Base-by-base conservation (phyloP, 805 yeast genomes). In the Candida easanensis region DNA sequence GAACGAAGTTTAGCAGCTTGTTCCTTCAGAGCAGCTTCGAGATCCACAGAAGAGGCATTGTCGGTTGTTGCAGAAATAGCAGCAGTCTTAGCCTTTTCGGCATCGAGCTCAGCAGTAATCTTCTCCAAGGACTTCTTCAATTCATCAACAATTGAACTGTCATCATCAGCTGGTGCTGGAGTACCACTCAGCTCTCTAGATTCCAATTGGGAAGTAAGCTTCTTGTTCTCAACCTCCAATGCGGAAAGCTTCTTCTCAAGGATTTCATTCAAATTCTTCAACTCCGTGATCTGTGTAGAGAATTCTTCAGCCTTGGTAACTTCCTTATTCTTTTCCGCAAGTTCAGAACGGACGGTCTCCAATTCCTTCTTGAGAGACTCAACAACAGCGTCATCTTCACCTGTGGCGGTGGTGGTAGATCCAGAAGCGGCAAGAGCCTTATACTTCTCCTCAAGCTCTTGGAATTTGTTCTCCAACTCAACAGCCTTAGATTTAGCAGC, bases 251-350 rank as follows among this genome's bases (percentile, higher is more conserved):
- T 49, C 8, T 40, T 40, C 39, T 61, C 63, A 21, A 76, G 48
- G 7, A 67, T 63, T 5, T 64, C 62, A 23, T 70, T 71, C 16
- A 61, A 60, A 1, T 53, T 44, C 14, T 53, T 52, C 18, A 73
- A 42, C 4, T 57, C 62, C 8, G 58, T 60, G 13, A 69, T 48
- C 45, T 71, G 64, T 6, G 53, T 45, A 35, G 62, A 74, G 33
- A 80, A 59, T 5, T 62, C 66, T 27, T 63, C 62, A 1, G 69
- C 69, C 55, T 62, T 49, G 56, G 54, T 49, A 53, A 44, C 45
- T 16, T 48, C 52, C 9, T 32, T 40, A 8, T 58, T 41, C 30
- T 65, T 52, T 6, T 50, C 46, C 36, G 60, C 50, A 14, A 62
- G 36, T 14, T 48, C 45, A 16, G 36, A 14, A 11, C 41, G 40